Percentiles rank a stretch among this genome's conserved stretches.
These are phyloP conservation scores for Zostera marina DNA, from an alignment of 116 monocot species.

Conservation along the genomic window DNA sequence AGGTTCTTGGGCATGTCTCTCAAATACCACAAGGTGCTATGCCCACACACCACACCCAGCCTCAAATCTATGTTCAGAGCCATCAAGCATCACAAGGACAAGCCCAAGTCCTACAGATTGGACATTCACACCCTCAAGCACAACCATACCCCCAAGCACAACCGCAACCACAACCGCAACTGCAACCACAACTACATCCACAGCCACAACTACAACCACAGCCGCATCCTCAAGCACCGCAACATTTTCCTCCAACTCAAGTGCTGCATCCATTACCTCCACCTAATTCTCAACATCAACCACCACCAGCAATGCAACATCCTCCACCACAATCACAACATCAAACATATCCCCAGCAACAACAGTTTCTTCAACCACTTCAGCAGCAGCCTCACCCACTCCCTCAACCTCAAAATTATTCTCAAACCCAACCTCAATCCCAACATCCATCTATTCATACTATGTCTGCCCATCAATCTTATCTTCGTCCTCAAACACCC, in stretches of 20 bases:
- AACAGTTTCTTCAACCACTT: slow-evolving; percentile 4
- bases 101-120: slow-evolving; percentile 3
- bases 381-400: slow-evolving; percentile 11
- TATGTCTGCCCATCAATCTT: slow-evolving; percentile 23
- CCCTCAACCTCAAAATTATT: slow-evolving; percentile 10
- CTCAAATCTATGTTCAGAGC: background rate
- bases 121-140: background rate
- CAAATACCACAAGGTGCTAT: slow-evolving; percentile 8
- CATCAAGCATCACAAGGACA: slow-evolving; percentile 3
- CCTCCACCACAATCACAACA: slow-evolving; percentile 12
- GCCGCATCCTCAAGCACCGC: slow-evolving; percentile 15
- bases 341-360: slow-evolving; percentile 3
- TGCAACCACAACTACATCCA: slow-evolving; percentile 7
- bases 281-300: slow-evolving; percentile 11
- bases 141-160: background rate
- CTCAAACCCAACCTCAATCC: slow-evolving; percentile 7
- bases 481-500: slow-evolving; percentile 20
- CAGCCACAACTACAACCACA: slow-evolving; percentile 17
- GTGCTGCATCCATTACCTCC: slow-evolving; percentile 8
- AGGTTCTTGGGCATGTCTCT: slow-evolving; percentile 7
- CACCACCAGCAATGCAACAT: slow-evolving; percentile 10
- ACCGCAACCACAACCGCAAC: background rate
- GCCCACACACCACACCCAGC: slow-evolving; percentile 11
- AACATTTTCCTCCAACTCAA: slow-evolving; percentile 7
- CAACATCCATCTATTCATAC: slow-evolving; percentile 16